Conservation (phyloP, 345 rosid genomes). For the Dovyalis caffra region DNA sequence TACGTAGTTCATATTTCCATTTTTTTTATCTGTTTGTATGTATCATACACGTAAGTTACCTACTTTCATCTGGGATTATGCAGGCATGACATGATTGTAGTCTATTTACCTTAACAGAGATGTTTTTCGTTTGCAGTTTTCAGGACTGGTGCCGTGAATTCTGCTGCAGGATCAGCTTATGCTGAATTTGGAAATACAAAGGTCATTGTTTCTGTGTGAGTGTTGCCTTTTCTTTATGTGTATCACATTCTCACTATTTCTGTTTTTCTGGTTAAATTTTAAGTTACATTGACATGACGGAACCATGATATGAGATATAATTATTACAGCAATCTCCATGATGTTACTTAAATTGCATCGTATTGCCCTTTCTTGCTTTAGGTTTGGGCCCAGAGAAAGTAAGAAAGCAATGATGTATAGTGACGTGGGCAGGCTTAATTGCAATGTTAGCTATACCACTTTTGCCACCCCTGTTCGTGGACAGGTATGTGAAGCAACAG, state of each 20-base stretch:
- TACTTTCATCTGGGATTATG: neutral
- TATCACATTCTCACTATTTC: neutral
- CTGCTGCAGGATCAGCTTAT: slow-evolving; percentile 95
- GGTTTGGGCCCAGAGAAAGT: slow-evolving; percentile 99
- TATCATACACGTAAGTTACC: neutral
- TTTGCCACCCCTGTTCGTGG: slow-evolving; percentile 66
- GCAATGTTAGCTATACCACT: slow-evolving; percentile 86
- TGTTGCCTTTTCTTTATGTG: slow-evolving; percentile 16
- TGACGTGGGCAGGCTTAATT: slow-evolving; percentile 75
- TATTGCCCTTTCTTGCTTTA: slow-evolving; percentile 24
- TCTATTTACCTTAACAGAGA: neutral
- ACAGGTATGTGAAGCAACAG: slow-evolving; percentile 47
- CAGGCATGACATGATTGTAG: neutral
- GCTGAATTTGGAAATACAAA: slow-evolving; percentile 94
- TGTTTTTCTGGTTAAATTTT: neutral
- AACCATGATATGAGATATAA: neutral
- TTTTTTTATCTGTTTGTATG: neutral
- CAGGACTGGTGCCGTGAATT: slow-evolving; percentile 76
- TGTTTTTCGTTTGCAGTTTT: slow-evolving; percentile 49
- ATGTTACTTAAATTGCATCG: neutral
- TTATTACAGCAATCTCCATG: neutral
- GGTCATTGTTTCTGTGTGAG: slow-evolving; percentile 98
- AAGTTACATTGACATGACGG: neutral
- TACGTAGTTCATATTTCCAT: neutral
- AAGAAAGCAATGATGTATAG: slow-evolving; percentile 93